A percentile compares a stretch with the other conserved stretches of the same genome.
phyloP scores from a whole-genome alignment of 116 monocot species.

The Papilionanthe hybrid region DNA sequence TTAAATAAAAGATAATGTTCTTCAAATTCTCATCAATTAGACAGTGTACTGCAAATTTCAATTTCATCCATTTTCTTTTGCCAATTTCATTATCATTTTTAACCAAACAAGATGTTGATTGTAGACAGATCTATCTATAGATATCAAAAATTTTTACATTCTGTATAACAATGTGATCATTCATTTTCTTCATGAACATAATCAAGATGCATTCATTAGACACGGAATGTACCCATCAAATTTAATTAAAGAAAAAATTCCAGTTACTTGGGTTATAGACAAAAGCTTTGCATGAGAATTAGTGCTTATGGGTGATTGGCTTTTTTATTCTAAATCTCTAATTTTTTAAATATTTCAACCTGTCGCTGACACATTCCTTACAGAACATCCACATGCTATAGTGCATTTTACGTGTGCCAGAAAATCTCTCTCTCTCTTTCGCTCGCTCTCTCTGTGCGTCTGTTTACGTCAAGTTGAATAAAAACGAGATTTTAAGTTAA shows the following conservation, averaged over 20 bases:
- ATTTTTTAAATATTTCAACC: not conserved
- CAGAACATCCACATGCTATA: not conserved
- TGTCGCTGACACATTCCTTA: not conserved
- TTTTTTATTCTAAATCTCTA: not conserved
- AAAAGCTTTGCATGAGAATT: not conserved
- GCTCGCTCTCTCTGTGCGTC: too few species aligned
- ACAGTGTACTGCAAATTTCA: too few species aligned
- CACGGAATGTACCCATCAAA: not conserved
- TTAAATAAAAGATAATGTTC: too few species aligned
- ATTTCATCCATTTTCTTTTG: too few species aligned
- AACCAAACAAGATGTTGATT: too few species aligned
- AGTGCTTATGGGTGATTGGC: not conserved
- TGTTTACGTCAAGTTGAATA: not conserved
- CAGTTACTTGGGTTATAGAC: not conserved
- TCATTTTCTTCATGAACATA: too few species aligned
- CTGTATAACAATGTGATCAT: too few species aligned
- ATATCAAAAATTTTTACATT: too few species aligned
- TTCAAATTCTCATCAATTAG: too few species aligned
- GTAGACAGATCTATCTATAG: too few species aligned
- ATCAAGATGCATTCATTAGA: not conserved
- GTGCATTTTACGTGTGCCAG: not conserved
- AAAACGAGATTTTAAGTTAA: not conserved
- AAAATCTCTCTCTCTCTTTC: not conserved
- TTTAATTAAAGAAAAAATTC: not conserved
- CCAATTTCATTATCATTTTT: too few species aligned